Evolutionary conservation across 2,329 filamentous ascomycete genomes (phyloP).

Genomic region (Colletotrichum orbiculare): DNA sequence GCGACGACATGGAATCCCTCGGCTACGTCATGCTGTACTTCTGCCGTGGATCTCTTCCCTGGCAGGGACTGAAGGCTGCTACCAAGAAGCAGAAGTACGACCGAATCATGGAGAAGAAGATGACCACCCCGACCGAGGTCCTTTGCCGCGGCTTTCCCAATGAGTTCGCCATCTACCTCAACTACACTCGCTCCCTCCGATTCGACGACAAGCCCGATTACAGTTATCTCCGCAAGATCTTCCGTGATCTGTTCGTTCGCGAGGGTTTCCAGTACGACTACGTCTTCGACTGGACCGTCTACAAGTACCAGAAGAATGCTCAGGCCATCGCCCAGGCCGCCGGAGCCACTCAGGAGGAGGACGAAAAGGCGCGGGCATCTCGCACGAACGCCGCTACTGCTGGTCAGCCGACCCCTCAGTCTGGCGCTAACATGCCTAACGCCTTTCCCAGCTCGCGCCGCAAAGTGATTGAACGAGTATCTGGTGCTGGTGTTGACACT

Average conservation of each 20-base stretch:
- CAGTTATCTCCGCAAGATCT: slow-evolving; percentile 99
- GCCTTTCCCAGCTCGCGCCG: slow-evolving; percentile 82
- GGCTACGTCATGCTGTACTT: slow-evolving; percentile 99
- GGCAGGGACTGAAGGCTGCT: slow-evolving; percentile 98
- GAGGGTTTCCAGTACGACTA: slow-evolving; percentile 99
- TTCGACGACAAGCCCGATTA: slow-evolving; percentile 99
- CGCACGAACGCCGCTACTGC: slow-evolving; percentile 74
- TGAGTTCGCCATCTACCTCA: slow-evolving; percentile 99
- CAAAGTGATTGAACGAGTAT: slow-evolving; percentile 81
- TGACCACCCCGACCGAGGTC: slow-evolving; percentile 98
- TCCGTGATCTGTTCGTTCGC: slow-evolving; percentile 98
- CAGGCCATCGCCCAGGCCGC: slow-evolving; percentile 85
- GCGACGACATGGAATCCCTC: slow-evolving; percentile 99
- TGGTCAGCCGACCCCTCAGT: slow-evolving; percentile 67
- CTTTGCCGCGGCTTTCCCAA: slow-evolving; percentile 99
- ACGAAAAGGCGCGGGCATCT: slow-evolving; percentile 79
- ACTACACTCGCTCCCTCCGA: slow-evolving; percentile 97
- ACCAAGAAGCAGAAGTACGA: slow-evolving; percentile 99
- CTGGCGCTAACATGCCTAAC: slow-evolving; percentile 75
- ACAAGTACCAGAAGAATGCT: slow-evolving; percentile 99
- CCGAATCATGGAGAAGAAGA: slow-evolving; percentile 99
- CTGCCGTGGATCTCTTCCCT: slow-evolving; percentile 97
- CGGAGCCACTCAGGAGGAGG: slow-evolving; percentile 70
- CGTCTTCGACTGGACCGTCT: slow-evolving; percentile 99
- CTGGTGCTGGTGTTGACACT: slow-evolving; percentile 70